Percentiles rank a stretch among this genome's conserved stretches.
phyloP scores from a whole-genome alignment of 768 basidiomycete species.

The Boletus huronensis region DNA sequence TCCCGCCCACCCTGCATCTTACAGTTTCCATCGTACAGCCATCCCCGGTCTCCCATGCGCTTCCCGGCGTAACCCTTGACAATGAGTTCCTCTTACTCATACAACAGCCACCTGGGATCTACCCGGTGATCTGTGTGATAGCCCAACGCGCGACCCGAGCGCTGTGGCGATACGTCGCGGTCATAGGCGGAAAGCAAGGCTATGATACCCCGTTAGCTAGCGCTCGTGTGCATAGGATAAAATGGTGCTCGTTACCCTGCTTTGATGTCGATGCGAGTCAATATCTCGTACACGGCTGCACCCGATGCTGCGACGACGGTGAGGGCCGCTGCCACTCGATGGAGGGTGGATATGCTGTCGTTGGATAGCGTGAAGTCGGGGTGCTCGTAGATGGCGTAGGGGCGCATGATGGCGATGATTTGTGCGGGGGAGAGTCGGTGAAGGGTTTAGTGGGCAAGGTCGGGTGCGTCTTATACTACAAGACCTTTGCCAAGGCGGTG shows the following conservation, averaged over 20 bases:
- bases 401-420: slow-evolving; percentile 24
- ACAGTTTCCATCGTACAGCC: slow-evolving; percentile 11
- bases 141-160: neutral
- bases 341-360: slow-evolving; percentile 23
- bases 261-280: slow-evolving; percentile 14
- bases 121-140: neutral
- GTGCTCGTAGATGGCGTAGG: slow-evolving; percentile 34
- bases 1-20: neutral
- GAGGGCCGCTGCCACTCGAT: slow-evolving; percentile 24
- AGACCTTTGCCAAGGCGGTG: neutral
- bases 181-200: slow-evolving; percentile 16
- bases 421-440: neutral
- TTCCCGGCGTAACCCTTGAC: neutral
- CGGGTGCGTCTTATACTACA: slow-evolving; percentile 3
- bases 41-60: neutral
- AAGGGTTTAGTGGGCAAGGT: neutral
- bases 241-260: slow-evolving; percentile 17
- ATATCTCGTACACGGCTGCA: slow-evolving; percentile 30
- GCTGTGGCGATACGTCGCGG: neutral
- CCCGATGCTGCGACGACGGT: slow-evolving; percentile 33
- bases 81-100: slow-evolving; percentile 2
- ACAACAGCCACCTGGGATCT: slow-evolving; percentile 14
- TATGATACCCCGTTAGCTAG: neutral
- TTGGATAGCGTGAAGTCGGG: slow-evolving; percentile 30
- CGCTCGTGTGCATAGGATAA: neutral